Evolutionary conservation across 768 basidiomycete genomes (phyloP).

Genomic region (Leccinum truebloodii): DNA sequence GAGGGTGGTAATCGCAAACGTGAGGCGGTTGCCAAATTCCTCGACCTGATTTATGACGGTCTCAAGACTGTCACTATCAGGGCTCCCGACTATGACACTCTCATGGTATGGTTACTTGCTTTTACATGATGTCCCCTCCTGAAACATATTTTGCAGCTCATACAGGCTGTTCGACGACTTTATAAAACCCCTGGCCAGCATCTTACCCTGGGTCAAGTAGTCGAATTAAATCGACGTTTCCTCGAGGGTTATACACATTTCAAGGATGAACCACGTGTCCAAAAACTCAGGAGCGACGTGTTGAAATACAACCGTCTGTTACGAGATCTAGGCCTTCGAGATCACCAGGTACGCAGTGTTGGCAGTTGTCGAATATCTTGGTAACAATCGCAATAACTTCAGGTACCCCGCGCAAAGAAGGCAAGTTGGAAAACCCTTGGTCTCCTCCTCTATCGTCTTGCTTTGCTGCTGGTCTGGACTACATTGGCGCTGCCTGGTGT

Average conservation of each 20-base stretch:
- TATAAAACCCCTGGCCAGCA: constrained; percentile 96
- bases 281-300: constrained; percentile 76
- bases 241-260: constrained; percentile 92
- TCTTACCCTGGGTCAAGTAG: constrained; percentile 91
- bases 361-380: neutral
- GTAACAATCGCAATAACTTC: neutral
- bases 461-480: constrained; percentile 79
- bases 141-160: constrained; percentile 54
- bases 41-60: constrained; percentile 90
- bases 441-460: constrained; percentile 78
- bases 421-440: constrained; percentile 86
- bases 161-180: constrained; percentile 91
- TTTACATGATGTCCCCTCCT: constrained; percentile 1
- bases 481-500: constrained; percentile 87
- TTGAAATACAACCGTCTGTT: constrained; percentile 88
- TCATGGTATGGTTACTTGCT: constrained; percentile 70
- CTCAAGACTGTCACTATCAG: constrained; percentile 95
- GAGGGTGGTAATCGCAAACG: constrained; percentile 85
- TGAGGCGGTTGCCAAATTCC: constrained; percentile 84
- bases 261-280: constrained; percentile 88
- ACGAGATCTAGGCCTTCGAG: constrained; percentile 86
- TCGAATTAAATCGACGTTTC: constrained; percentile 90
- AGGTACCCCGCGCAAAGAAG: constrained; percentile 87
- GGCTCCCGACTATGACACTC: constrained; percentile 95
- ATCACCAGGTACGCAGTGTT: constrained; percentile 71